Base-by-base conservation (phyloP, 129 eudicot genomes). In the Flaveria robusta region DNA sequence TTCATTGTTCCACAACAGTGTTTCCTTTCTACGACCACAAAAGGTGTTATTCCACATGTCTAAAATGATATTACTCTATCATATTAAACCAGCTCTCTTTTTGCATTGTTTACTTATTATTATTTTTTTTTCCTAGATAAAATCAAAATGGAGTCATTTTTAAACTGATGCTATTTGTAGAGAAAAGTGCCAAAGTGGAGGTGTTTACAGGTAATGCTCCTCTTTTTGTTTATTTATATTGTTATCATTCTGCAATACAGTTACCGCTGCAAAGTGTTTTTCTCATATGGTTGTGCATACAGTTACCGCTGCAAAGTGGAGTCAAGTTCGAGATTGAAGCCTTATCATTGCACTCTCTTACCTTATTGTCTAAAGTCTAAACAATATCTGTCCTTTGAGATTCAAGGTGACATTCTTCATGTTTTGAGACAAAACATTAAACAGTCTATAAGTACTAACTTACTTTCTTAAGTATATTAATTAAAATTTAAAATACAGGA, bases 271-370 rank as follows among this genome's bases (percentile, higher is more conserved):
- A n/a, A n/a, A n/a, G n/a, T 51, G 24, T 13, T 9, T 70, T n/a
- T 66, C 29, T 29, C 13, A 45, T 67, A 64, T 88, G 98, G 92
- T 77, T 79, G 84, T 96, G 89, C 76, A 74, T 94, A 66, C 83
- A 91, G 84, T 26, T 74, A 81, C 49, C n/a, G n/a, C 84, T 91
- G 84, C 82, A 89, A 72, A 91, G 83, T 68, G 96, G 97, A 76
- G 87, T 87, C 63, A 94, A 94, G 77, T 94, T 91, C 70, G 97
- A 94, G 91, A 89, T 88, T 46, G 97, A 94, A 91, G 97, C 98
- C 55, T 84, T 94, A 64, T 87, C 96, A 9, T 96, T 78, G 26
- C 79, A 81, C 73, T 87, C 97, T 24, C 84, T 94, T 74, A 81
- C 88, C 56, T 91, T 88, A n/a, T n/a, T n/a, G n/a, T n/a, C n/a